Base-by-base conservation (phyloP, 179 eudicot genomes). In the Corrigiola litoralis region DNA sequence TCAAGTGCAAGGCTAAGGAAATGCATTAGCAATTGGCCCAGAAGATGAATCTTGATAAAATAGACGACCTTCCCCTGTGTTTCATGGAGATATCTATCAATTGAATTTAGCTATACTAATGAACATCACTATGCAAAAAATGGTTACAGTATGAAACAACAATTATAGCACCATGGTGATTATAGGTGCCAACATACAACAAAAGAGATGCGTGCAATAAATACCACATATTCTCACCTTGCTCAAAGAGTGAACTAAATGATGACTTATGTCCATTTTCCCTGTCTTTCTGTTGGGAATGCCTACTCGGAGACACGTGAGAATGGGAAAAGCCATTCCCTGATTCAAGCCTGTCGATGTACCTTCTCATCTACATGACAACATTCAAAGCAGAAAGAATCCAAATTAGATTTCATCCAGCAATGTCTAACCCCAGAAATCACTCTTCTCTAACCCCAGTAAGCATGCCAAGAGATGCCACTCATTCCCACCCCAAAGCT, bases 241-340 rank as follows among this genome's bases (percentile, higher is more conserved):
- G 95, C 72, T 89, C 99, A 69, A 85, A 95, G 60, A 95, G 95
- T 62, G 87, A 86, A 75, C 80, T 77, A 58, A 88, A 79, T 41
- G 85, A 80, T 49, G 94, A 63, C 68, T 80, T 79, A 14, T 81
- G 84, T 66, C 95, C 99, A 75, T 80, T 85, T 65, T 72, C 82
- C 65, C 62, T 75, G 51, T 85, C 89, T 76, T 71, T 89, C 48
- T 77, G 69, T 54, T 82, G 96, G 28, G 82, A 70, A 48, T 84
- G 75, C 60, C 83, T 76, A 68, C 78, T 72, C 37, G 87, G 84
- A 50, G 87, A 75, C 14, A 67, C 66, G 9, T 75, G 71, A 58
- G 84, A 72, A 76, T 80, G 88, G 48, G 79, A 63, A 58, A 66
- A 69, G 63, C 76, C 81, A 72, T 80, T 81, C 58, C 82, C 85